A percentile compares a stretch with the other conserved stretches of the same genome.
Evolutionary conservation across 768 basidiomycete species (phyloP).

Genomic region (Rhizopogon vulgaris): DNA sequence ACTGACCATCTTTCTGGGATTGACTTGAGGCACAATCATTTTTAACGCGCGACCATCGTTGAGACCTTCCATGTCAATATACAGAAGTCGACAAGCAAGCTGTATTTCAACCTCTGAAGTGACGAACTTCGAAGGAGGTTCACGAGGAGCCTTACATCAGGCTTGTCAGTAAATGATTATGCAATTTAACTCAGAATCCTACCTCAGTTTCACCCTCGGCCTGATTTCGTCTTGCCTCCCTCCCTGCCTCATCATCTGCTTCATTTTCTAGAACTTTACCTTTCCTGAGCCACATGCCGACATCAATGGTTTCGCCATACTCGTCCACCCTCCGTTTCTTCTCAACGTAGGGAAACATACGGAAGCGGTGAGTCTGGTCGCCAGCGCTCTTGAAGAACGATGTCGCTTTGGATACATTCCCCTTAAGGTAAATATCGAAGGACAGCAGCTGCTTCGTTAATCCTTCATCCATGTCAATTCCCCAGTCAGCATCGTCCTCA

Average conservation of each 20-base stretch:
- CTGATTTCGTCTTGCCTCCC: conserved; percentile 61
- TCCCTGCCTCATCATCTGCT: conserved; percentile 73
- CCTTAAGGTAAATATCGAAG: conserved; percentile 96
- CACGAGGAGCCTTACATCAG: conserved; percentile 63
- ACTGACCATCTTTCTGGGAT: conserved; percentile 89
- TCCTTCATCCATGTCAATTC: conserved; percentile 70
- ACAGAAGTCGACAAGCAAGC: conserved; percentile 80
- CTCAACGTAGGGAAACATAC: conserved; percentile 98
- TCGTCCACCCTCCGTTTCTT: conserved; percentile 89
- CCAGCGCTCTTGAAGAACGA: conserved; percentile 82
- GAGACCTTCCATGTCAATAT: conserved; percentile 93
- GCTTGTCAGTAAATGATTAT: conserved; percentile 5
- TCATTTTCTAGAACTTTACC: conserved; percentile 90
- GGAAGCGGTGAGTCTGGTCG: conserved; percentile 70
- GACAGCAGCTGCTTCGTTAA: conserved; percentile 70
- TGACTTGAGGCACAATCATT: conserved; percentile 93
- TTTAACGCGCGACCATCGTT: conserved; percentile 97
- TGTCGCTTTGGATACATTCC: conserved; percentile 83
- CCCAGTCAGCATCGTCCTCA: conserved; percentile 59
- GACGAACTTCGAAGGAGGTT: conserved; percentile 90
- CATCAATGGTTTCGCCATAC: conserved; percentile 92
- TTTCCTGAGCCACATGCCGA: conserved; percentile 92
- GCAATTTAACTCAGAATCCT: conserved; percentile 6
- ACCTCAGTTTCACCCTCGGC: conserved; percentile 81
- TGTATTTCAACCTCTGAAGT: conserved; percentile 71